Base-by-base conservation (phyloP, 805 yeast genomes). In the Ogataea allantospora region DNA sequence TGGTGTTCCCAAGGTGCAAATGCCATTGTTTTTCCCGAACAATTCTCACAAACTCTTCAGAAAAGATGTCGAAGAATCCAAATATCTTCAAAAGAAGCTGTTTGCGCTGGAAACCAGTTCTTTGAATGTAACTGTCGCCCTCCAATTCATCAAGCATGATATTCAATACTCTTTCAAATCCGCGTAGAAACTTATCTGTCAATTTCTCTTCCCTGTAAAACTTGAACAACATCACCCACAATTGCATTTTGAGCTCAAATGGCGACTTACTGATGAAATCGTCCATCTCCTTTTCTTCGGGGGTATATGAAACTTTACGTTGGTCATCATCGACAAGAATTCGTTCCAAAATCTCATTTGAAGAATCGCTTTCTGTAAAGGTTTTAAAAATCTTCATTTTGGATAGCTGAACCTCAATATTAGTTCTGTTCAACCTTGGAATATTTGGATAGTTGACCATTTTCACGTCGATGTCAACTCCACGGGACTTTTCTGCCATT, bases 161-260 rank as follows among this genome's bases (percentile, higher is more conserved):
- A 2, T 57, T 52, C 2, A 87, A 41, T 10, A 76, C 74, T 18
- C 65, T 66, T 29, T 75, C 76, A 46, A 82, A 73, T 0, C 85
- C 79, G 12, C 51, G 47, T 26, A 70, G 65, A 22, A 71, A 67
- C 16, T 70, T 66, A 0, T 58, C 57, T 2, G 60, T 27, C 15
- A 63, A 51, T 2, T 44, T 27, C 13, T 56, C 50, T 3, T 53
- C 54, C 10, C 60, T 54, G 49, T 83, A 85, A 38, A 72, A 71
- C 45, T 73, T 76, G 32, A 87, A 69, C 12, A 89, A 63, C 16
- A 83, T 70, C 21, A 75, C 77, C 95, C 97, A 89, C 2, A 93
- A 61, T 37, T 80, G 80, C 25, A 88, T 62, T 39, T 75, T 76
- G 55, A 88, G 71, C 15, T 77, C 81, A 15, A 83, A 65, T 0